A percentile compares a stretch with the other conserved stretches of the same genome.
phyloP scores from a whole-genome alignment of 2,329 filamentous ascomycete species.

The Colletotrichum limetticola region DNA sequence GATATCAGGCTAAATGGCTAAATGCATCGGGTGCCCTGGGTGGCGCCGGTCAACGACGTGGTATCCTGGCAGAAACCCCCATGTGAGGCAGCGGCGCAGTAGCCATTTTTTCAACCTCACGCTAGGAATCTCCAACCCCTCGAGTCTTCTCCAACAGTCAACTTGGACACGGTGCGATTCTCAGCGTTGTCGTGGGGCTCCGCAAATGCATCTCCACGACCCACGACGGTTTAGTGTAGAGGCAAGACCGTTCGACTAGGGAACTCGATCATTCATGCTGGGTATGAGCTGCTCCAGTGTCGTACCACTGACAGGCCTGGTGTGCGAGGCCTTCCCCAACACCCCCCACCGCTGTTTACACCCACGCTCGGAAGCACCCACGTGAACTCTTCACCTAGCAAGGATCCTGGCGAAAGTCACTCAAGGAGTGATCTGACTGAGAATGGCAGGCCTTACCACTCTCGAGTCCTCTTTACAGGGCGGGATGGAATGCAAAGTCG shows the following conservation, averaged over 20 bases:
- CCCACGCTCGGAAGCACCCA: background rate
- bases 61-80: constrained; percentile 6
- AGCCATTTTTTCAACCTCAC: background rate
- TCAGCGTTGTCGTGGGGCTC: background rate
- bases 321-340: background rate
- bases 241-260: background rate
- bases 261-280: background rate
- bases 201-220: background rate
- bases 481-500: constrained; percentile 8
- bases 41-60: background rate
- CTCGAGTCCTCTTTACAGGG: background rate
- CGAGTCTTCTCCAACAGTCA: background rate
- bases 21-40: constrained; percentile 16
- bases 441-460: background rate
- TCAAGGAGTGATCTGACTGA: background rate
- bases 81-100: constrained; percentile 18
- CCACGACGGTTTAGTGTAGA: constrained; percentile 1
- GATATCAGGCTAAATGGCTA: constrained; percentile 28
- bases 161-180: background rate
- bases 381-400: background rate
- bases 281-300: background rate
- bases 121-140: constrained; percentile 1
- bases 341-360: background rate
- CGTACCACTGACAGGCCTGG: constrained; percentile 6
- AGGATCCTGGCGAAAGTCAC: background rate